Evolutionary conservation across 305 asterid species (phyloP).

Genomic region (Fraxinus dipetala): DNA sequence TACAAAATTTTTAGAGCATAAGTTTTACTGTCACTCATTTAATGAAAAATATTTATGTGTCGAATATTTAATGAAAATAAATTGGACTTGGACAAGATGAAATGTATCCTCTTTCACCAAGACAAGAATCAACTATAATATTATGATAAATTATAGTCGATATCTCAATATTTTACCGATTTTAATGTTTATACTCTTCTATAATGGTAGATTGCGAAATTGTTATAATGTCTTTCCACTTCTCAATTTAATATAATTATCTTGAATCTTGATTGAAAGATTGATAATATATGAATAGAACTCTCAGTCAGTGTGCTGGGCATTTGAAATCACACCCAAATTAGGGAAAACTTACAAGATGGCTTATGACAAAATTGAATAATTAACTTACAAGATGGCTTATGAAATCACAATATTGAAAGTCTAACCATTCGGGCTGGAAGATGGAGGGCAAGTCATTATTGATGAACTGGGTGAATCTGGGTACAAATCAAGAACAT

Average conservation of each 20-base stretch:
- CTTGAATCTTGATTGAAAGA: neutral
- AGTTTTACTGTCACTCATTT: neutral
- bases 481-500: too few species aligned
- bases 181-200: neutral
- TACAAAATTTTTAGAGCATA: neutral
- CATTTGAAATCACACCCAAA: neutral
- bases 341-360: neutral
- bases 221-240: neutral
- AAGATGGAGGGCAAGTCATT: too few species aligned
- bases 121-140: neutral
- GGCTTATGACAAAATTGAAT: neutral
- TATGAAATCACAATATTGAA: too few species aligned
- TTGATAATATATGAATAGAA: neutral
- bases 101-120: neutral
- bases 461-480: too few species aligned
- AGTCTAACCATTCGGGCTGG: too few species aligned
- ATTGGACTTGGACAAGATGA: neutral
- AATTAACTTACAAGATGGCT: neutral
- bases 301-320: neutral
- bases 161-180: neutral
- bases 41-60: neutral
- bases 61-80: neutral
- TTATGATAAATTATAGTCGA: neutral
- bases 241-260: too few species aligned
- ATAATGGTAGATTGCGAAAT: neutral